phyloP scores from a whole-genome alignment of 1,284 basidiomycete genomes.

The Fomitopsis palustris region DNA sequence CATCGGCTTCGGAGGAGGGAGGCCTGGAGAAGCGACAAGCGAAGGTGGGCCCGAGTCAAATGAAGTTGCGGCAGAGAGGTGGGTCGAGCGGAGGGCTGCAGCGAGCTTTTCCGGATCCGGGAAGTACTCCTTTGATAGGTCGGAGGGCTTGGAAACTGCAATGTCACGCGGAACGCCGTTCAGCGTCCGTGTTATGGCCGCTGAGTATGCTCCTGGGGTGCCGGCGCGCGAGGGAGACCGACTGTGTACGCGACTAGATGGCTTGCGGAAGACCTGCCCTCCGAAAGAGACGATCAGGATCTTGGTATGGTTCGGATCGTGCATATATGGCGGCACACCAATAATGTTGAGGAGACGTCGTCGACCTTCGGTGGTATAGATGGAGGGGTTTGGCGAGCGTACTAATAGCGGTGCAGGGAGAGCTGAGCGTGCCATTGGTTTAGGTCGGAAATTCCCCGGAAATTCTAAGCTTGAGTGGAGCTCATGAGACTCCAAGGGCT shows the following conservation, averaged over 20 bases:
- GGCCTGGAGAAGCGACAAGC: slow-evolving; percentile 1
- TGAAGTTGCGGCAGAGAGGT: slow-evolving; percentile 1
- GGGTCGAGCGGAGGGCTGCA: slow-evolving; percentile 17
- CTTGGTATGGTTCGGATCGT: slow-evolving; percentile 45
- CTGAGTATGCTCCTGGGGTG: slow-evolving; percentile 9
- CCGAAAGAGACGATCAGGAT: slow-evolving; percentile 78
- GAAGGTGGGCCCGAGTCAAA: not conserved
- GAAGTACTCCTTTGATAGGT: not conserved
- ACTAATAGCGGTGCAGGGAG: slow-evolving; percentile 64
- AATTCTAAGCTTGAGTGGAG: slow-evolving; percentile 40
- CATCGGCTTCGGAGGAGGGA: slow-evolving; percentile 11
- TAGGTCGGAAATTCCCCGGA: slow-evolving; percentile 22
- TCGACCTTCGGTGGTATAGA: slow-evolving; percentile 54
- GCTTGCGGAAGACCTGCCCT: slow-evolving; percentile 67
- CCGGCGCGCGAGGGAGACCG: slow-evolving; percentile 15
- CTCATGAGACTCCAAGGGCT: slow-evolving; percentile 22
- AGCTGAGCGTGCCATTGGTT: slow-evolving; percentile 38
- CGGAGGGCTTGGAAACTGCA: slow-evolving; percentile 1
- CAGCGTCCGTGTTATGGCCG: not conserved
- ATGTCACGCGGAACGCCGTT: not conserved
- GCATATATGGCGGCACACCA: slow-evolving; percentile 52
- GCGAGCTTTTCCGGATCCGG: slow-evolving; percentile 15
- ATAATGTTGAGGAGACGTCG: slow-evolving; percentile 48
- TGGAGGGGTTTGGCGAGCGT: slow-evolving; percentile 40
- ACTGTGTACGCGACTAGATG: slow-evolving; percentile 36